Base-by-base conservation (phyloP, 192 early-diverging fungal genomes). In the Backusella parvicylindrica region DNA sequence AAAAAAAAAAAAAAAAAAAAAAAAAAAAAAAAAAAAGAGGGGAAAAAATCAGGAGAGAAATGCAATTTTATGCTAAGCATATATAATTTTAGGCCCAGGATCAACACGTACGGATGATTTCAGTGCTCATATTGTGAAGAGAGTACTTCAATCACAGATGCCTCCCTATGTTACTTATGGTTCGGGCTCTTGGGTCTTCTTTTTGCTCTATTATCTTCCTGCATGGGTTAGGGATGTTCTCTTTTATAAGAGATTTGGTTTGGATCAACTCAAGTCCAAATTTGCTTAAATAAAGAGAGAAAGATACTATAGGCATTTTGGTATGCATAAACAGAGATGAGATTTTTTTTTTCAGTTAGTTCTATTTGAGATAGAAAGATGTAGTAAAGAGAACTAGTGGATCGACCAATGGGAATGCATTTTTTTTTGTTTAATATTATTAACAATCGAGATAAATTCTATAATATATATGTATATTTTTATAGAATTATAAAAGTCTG, bases 141-240 rank as follows among this genome's bases (percentile, higher is more conserved):
- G 69, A 41, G 75, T 90, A 0, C 76, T 93, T 43, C 56, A 73
- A 11, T 36, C 53, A 2, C 68, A 75, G 0, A 84, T 88, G 15
- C 75, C 80, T 11, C 65, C 80, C 0, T 92, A 92, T 72, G 86
- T 90, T 41, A 87, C 89, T 8, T 89, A 83, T 75, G 91, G 91
- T 12, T 70, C 81, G 18, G 75, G 83, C 6, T 75, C 87, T 18
- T 68, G 64, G 8, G 5, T 70, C 1, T 83, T 84, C 60, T 77
- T 85, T 33, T 15, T 85, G 4, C 21, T 87, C 31, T 86, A 87
- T 28, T 86, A 87, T 74, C 7, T 86, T 40, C 91, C 91, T 7
- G 47, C 81, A 31, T 60, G 63, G 40, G 28, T 91, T n/a, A 77
- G 79, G 6, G 91, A 92, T 31, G 80, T 74, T 15, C 0, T 88